phyloP scores from a whole-genome alignment of 805 yeast species.

The Dipodascopsis uninucleata region DNA sequence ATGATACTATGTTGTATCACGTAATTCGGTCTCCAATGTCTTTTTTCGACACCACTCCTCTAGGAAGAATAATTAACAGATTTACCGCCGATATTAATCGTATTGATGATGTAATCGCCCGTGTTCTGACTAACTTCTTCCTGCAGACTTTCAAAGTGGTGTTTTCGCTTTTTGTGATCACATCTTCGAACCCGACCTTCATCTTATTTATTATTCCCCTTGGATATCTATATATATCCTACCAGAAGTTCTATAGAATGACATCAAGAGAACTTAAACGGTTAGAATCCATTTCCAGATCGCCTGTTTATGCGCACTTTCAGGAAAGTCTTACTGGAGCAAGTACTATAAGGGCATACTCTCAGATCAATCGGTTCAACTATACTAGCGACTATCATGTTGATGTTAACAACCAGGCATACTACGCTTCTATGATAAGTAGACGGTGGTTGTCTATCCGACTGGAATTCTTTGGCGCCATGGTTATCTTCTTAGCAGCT shows the following conservation, averaged over 20 bases:
- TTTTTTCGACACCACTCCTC: constrained; percentile 91
- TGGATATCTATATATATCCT: constrained; percentile 57
- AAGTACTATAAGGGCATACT: constrained; percentile 70
- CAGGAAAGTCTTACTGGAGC: constrained; percentile 78
- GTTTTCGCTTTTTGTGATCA: constrained; percentile 73
- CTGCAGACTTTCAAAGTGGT: constrained; percentile 35
- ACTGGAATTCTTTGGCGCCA: constrained; percentile 82
- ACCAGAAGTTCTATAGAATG: constrained; percentile 63
- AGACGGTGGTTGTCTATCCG: constrained; percentile 97
- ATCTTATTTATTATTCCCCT: constrained; percentile 68
- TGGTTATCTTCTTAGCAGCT: constrained; percentile 82
- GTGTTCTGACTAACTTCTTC: constrained; percentile 39
- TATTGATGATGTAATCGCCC: constrained; percentile 65
- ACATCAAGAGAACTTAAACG: constrained; percentile 77
- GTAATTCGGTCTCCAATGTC: constrained; percentile 91
- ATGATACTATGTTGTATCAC: constrained; percentile 66
- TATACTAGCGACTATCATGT: constrained; percentile 52
- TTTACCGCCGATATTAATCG: constrained; percentile 87
- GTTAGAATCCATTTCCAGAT: constrained; percentile 59
- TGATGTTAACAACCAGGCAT: constrained; percentile 86
- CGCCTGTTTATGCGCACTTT: constrained; percentile 77
- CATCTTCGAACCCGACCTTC: constrained; percentile 84
- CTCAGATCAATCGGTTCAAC: constrained; percentile 58
- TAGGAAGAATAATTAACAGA: constrained; percentile 85
- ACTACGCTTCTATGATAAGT: constrained; percentile 84